phyloP scores from a whole-genome alignment of 169 alveolate genomes.

The Babesia ovata region DNA sequence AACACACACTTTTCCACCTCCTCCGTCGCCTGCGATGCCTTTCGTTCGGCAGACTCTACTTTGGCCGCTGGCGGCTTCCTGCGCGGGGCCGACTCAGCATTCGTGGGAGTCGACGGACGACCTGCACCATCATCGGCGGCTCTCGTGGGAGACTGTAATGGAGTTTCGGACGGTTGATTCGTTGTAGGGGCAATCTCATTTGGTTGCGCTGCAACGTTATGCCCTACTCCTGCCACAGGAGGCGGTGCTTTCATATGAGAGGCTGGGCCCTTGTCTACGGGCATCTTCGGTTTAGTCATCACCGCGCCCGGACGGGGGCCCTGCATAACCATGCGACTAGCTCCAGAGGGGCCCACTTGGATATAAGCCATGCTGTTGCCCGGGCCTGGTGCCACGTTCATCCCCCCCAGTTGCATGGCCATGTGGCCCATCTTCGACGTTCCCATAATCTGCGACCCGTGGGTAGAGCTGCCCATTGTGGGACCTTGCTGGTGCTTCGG shows the following conservation, averaged over 20 bases:
- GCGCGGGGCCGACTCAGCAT: background rate
- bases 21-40: background rate
- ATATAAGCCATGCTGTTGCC: slow-evolving; percentile 10
- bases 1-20: slow-evolving; percentile 6
- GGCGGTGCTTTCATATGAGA: slow-evolving; percentile 13
- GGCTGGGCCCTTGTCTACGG: background rate
- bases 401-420: slow-evolving; percentile 2
- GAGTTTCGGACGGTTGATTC: background rate
- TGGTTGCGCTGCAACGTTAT: background rate
- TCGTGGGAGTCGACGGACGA: background rate
- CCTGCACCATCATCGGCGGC: background rate
- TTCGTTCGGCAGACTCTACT: background rate
- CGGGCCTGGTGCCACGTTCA: slow-evolving; percentile 21
- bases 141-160: slow-evolving; percentile 6
- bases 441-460: slow-evolving; percentile 18
- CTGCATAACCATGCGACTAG: slow-evolving; percentile 4
- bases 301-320: background rate
- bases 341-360: background rate
- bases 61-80: background rate
- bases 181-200: background rate
- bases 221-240: background rate
- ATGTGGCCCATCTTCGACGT: slow-evolving; percentile 1
- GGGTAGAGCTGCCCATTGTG: slow-evolving; percentile 1
- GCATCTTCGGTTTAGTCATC: background rate
- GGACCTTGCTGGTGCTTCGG: background rate